A percentile compares a stretch with the other conserved stretches of the same genome.
phyloP scores from a whole-genome alignment of 345 rosid species.

The Physaria fendleri region DNA sequence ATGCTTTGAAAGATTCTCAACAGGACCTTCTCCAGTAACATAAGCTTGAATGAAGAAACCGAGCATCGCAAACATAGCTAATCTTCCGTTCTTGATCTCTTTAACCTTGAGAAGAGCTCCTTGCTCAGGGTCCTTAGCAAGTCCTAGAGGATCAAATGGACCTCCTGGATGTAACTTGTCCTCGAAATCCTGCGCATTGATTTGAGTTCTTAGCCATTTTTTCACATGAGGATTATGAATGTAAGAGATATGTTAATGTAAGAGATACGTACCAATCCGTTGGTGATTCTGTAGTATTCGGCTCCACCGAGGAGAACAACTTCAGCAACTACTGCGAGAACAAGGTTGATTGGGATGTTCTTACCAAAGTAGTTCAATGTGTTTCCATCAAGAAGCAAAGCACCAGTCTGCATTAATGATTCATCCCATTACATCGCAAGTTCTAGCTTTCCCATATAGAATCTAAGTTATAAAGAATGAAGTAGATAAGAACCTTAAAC shows the following conservation, averaged over 20 bases:
- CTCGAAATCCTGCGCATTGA: slow-evolving; percentile 63
- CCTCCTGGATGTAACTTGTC: slow-evolving; percentile 99
- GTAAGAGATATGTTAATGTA: background rate
- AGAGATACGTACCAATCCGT: slow-evolving; percentile 58
- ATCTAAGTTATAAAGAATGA: background rate
- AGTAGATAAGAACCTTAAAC: slow-evolving; percentile 58
- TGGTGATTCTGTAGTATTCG: slow-evolving; percentile 91
- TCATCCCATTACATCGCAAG: background rate
- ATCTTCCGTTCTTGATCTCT: slow-evolving; percentile 92
- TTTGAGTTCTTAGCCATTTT: background rate
- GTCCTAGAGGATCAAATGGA: slow-evolving; percentile 93
- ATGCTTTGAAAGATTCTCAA: slow-evolving; percentile 85
- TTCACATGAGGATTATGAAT: background rate
- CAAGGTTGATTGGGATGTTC: slow-evolving; percentile 81
- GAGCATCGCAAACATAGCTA: slow-evolving; percentile 95
- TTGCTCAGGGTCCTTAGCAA: slow-evolving; percentile 91
- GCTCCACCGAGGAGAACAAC: slow-evolving; percentile 90
- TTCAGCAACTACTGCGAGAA: slow-evolving; percentile 74
- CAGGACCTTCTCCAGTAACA: slow-evolving; percentile 94
- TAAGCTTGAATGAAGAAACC: slow-evolving; percentile 86
- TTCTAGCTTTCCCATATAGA: background rate
- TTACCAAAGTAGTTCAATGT: slow-evolving; percentile 94
- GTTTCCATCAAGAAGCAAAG: slow-evolving; percentile 92
- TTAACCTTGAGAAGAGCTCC: slow-evolving; percentile 89
- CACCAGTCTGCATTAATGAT: slow-evolving; percentile 66